These are phyloP conservation scores for Penicillium parvum DNA, from an alignment of 495 filamentous ascomycete genomes.

Conservation along the genomic window DNA sequence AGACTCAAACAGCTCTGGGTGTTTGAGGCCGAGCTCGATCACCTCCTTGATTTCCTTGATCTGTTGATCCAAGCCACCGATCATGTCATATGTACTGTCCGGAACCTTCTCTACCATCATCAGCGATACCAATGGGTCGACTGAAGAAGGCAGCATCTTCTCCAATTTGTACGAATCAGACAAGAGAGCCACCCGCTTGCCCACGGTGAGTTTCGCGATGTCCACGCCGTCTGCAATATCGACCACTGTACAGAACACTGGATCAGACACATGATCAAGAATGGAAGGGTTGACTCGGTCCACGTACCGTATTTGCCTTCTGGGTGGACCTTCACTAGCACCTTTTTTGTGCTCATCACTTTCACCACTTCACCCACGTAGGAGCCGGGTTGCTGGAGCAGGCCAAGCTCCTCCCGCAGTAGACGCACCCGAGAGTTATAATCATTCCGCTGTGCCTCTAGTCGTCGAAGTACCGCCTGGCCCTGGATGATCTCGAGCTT, in stretches of 20 bases:
- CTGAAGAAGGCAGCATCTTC: slow-evolving; percentile 94
- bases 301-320: slow-evolving; percentile 97
- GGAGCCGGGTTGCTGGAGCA: slow-evolving; percentile 94
- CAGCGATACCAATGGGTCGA: slow-evolving; percentile 97
- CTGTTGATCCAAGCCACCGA: slow-evolving; percentile 96
- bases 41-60: slow-evolving; percentile 99
- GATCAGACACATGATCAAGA: slow-evolving; percentile 6
- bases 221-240: slow-evolving; percentile 95
- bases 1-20: slow-evolving; percentile 97
- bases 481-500: slow-evolving; percentile 99
- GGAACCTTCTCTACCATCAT: slow-evolving; percentile 99
- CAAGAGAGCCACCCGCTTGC: slow-evolving; percentile 94
- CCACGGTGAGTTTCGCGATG: slow-evolving; percentile 89
- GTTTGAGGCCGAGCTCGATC: slow-evolving; percentile 96
- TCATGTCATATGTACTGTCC: slow-evolving; percentile 99
- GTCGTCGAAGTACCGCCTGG: slow-evolving; percentile 85
- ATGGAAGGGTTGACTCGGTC: neutral
- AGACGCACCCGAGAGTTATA: slow-evolving; percentile 98
- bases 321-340: slow-evolving; percentile 97
- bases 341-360: slow-evolving; percentile 99
- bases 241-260: slow-evolving; percentile 61
- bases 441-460: slow-evolving; percentile 98
- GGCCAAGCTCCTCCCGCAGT: slow-evolving; percentile 90
- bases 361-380: slow-evolving; percentile 99
- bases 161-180: slow-evolving; percentile 97